Percentiles rank a stretch among this genome's conserved stretches.
Conservation (phyloP, 2,329 filamentous ascomycete genomes). For the Camptophora hylomeconis region DNA sequence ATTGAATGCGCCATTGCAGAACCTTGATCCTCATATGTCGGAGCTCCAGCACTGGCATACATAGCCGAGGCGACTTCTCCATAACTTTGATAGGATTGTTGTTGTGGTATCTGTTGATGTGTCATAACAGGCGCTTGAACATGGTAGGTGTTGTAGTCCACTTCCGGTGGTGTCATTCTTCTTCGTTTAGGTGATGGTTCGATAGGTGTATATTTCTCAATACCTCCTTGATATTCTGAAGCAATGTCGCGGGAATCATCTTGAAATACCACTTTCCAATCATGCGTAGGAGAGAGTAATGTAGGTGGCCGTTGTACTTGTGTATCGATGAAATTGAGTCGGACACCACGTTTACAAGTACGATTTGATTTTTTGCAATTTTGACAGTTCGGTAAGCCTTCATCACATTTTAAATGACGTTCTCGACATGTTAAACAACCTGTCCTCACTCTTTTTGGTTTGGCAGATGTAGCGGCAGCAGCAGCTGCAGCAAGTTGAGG, state of each 20-base stretch:
- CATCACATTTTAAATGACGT: slow-evolving; percentile 83
- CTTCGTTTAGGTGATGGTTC: slow-evolving; percentile 25
- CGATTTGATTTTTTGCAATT: slow-evolving; percentile 85
- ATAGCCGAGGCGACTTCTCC: slow-evolving; percentile 29
- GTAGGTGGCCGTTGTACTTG: slow-evolving; percentile 54
- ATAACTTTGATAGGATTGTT: slow-evolving; percentile 21
- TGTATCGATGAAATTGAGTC: slow-evolving; percentile 84
- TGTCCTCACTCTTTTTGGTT: slow-evolving; percentile 77
- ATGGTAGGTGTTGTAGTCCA: slow-evolving; percentile 21
- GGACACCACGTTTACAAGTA: slow-evolving; percentile 71
- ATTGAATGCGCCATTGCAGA: slow-evolving; percentile 18
- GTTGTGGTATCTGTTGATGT: slow-evolving; percentile 35
- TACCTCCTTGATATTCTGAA: slow-evolving; percentile 73
- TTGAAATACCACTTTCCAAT: slow-evolving; percentile 65
- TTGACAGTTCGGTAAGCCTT: slow-evolving; percentile 50
- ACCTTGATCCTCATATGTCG: slow-evolving; percentile 20
- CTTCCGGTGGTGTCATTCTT: slow-evolving; percentile 13
- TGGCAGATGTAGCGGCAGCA: slow-evolving; percentile 23
- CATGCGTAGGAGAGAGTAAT: slow-evolving; percentile 43
- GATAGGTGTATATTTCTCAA: slow-evolving; percentile 54
- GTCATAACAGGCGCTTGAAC: slow-evolving; percentile 24
- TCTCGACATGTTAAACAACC: slow-evolving; percentile 85
- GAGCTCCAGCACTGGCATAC: slow-evolving; percentile 25
- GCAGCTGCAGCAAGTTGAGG: slow-evolving; percentile 7
- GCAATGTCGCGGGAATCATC: slow-evolving; percentile 86